Base-by-base conservation (phyloP, 228 moss, liverwort and hornwort genomes). In the Sphagnum magellanicum region DNA sequence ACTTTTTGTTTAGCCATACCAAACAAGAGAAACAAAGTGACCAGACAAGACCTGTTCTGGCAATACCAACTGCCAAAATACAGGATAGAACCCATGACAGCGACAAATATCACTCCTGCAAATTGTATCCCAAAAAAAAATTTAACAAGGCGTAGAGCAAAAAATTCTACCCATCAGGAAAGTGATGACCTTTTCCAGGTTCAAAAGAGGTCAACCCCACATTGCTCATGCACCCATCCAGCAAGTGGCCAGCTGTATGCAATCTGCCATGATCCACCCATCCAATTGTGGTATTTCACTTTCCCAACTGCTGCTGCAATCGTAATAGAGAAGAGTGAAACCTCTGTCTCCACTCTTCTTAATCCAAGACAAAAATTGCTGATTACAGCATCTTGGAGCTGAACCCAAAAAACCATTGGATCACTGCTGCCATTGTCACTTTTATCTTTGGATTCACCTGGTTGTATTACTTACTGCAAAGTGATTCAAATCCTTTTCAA, bases 241-340 rank as follows among this genome's bases (percentile, higher is more conserved):
- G 84, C 59, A 92, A 82, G 75, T 90, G 92, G 48, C 92, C 92
- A 2, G 92, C 90, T 65, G 92, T 77, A 75, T 90, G 88, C 75
- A 92, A 55, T 70, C 88, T 91, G 79, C 63, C 67, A 69, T 50
- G 51, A 48, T 16, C 59, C 52, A 53, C 53, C 48, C 49, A 32
- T 32, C 32, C 32, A 32, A 32, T 32, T 32, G 32, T 3, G 3
- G 32, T 32, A 32, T 32, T 32, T 32, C 32, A 32, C 32, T 32
- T 32, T 32, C 32, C 32, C 32, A 32, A 32, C 32, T 32, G 32
- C 32, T 32, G 32, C 3, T 32, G 32, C 32, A 32, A 32, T 3
- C 32, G 3, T 32, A 3, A 32, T 32, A 32, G 32, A 32, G 32
- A 32, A 32, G 32, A 32, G 32, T 32, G 32, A 32, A 32, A 32